phyloP scores from a whole-genome alignment of 2,329 filamentous ascomycete genomes.

The Aspergillus bombycis region DNA sequence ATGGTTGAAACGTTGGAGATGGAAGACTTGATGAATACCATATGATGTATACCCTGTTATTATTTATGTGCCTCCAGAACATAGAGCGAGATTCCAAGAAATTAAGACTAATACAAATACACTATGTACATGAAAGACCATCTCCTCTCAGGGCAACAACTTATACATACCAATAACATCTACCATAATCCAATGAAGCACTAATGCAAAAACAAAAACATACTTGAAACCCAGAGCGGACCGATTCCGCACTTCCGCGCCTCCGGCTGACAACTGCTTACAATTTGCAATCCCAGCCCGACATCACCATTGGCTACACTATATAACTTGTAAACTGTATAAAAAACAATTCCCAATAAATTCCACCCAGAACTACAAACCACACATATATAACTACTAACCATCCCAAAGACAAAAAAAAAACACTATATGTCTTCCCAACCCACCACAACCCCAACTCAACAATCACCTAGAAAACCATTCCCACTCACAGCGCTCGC shows the following conservation, averaged over 20 bases:
- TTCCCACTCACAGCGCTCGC: constrained; percentile 20
- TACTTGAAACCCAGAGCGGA: constrained; percentile 20
- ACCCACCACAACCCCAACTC: constrained; percentile 8
- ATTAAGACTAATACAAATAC: neutral
- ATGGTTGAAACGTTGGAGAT: neutral
- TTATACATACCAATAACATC: neutral
- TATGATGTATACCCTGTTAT: neutral
- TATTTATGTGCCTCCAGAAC: neutral
- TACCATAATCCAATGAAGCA: neutral
- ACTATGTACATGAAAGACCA: too few relatives aligned
- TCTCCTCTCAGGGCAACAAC: too few relatives aligned
- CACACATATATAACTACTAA: constrained; percentile 9
- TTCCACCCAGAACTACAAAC: neutral
- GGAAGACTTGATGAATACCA: constrained; percentile 1
- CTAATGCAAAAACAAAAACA: neutral
- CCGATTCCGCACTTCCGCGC: constrained; percentile 26
- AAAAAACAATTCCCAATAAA: neutral
- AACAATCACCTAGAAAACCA: constrained; percentile 8
- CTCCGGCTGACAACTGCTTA: constrained; percentile 6
- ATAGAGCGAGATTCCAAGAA: neutral
- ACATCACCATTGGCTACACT: neutral
- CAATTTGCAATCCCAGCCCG: neutral
- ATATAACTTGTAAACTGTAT: neutral
- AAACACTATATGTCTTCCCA: constrained; percentile 26
- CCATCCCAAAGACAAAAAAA: neutral